These are phyloP conservation scores for Ceratocystis destructans DNA, from an alignment of 2,329 filamentous ascomycete genomes.

Conservation along the genomic window DNA sequence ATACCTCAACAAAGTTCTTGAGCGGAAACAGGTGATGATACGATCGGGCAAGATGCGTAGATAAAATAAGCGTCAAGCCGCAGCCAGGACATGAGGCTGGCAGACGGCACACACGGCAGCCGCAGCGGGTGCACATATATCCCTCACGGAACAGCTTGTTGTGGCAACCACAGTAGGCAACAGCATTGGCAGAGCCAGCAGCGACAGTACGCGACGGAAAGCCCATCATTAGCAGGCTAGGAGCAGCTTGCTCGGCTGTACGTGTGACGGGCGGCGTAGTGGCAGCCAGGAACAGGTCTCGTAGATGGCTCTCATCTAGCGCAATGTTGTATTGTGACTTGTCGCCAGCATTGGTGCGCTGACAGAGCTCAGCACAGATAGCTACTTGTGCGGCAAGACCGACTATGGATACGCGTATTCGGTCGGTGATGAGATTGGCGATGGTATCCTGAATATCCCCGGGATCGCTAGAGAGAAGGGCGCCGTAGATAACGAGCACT, in stretches of 20 bases:
- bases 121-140: constrained; percentile 82
- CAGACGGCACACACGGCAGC: constrained; percentile 74
- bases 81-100: constrained; percentile 87
- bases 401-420: constrained; percentile 76
- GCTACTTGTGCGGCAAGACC: constrained; percentile 84
- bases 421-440: constrained; percentile 59
- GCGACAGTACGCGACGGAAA: constrained; percentile 81
- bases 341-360: constrained; percentile 74
- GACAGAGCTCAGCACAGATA: constrained; percentile 79
- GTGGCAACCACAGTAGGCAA: constrained; percentile 81
- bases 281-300: constrained; percentile 72
- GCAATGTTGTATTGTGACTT: constrained; percentile 66
- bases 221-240: constrained; percentile 85
- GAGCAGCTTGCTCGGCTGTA: constrained; percentile 42
- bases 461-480: constrained; percentile 78
- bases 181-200: constrained; percentile 38
- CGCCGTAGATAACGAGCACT: constrained; percentile 82
- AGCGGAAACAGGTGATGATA: constrained; percentile 89
- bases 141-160: constrained; percentile 68
- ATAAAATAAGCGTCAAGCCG: constrained; percentile 81
- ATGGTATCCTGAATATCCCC: constrained; percentile 93
- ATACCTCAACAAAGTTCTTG: constrained; percentile 78
- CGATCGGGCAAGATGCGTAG: constrained; percentile 81
- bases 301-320: constrained; percentile 62
- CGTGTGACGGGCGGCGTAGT: constrained; percentile 82